Base-by-base conservation (phyloP, 768 basidiomycete genomes). In the Auricularia heimuer region DNA sequence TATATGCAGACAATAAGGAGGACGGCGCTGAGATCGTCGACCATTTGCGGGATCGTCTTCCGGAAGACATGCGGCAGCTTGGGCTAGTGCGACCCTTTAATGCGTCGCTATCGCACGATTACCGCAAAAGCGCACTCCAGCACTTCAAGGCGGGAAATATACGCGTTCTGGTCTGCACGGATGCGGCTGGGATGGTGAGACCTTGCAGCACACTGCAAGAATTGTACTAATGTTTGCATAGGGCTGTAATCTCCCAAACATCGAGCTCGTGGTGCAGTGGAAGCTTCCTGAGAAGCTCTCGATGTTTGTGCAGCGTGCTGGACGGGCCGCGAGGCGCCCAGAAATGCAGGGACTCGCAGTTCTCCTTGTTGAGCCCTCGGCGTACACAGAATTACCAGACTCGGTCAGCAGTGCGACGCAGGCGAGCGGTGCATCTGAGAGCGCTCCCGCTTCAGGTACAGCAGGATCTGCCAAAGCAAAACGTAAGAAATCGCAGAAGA, bases 121-220 rank as follows among this genome's bases (percentile, higher is more conserved):
- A 51, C 47, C 47, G 47, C 47, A 51, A 51, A 16, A 51, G 18
- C 47, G 67, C 69, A 8, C 72, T 78, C 72, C 58, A 65, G 24
- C 16, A 63, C 3, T 77, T 74, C 67, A 42, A 67, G 2, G 21
- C 67, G 47, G 73, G 75, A 0, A 68, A 68, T 11, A 70, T 70
- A 0, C 68, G 64, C 34, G 65, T 75, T 29, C 66, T 77, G 3
- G 64, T 77, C 6, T 71, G 74, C 12, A 77, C 77, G 12, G 76
- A 78, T 54, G 76, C 73, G 0, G 75, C 74, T 3, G 76, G 76
- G 24, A 78, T 78, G 76, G 77, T 77, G 65, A 24, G 73, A 42
- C 37, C 36, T 62, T 62, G 3, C 24, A 12, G 37, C 21, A 34
- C 34, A n/a, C 16, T 1, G 45, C 34, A 7, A 8, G 16, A 44